Base-by-base conservation (phyloP, 2,329 filamentous ascomycete genomes). In the Pyricularia sp. region DNA sequence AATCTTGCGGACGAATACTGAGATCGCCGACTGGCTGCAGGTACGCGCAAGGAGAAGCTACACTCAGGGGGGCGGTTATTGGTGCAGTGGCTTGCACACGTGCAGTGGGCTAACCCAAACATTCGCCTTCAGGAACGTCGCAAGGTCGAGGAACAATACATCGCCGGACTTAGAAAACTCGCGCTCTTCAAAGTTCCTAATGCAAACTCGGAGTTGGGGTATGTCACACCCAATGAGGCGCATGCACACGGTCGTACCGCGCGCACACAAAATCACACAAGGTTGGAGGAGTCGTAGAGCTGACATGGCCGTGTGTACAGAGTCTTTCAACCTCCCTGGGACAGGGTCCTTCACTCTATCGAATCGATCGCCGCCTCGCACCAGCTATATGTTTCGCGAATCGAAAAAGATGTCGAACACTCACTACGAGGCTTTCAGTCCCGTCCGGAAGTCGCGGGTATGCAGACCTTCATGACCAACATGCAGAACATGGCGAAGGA, bases 1-100 rank as follows among this genome's bases (percentile, higher is more conserved):
- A 76, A 93, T 97, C 74, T 85, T 84, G 71, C 91, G 88, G 75
- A 79, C 96, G 78, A 97, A 99, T 77, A 78, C 81, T 70, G 91
- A 97, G 74, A 91, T 99, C 72, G 93, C 93, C 75, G 93, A 97
- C 78, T 99, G 93, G 91, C 84, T 99, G 68, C 89, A 93, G 88
- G 93, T 96, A 86, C 24, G 55, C 24, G 10, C 13, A 59, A 30
- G 28, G 24, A 28, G 24, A 59, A 19, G 26, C 9, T 13, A 16
- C 55, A 28, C 24, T 7, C n/a, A 26, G 53, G 55, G 12, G 26
- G 26, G 26, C 26, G 26, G 26, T 4, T 12, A 12, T 6, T 63
- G 65, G 62, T 61, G 62, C 26, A 13, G 30, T 59, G 33, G 12
- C 53, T 55, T 8, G 16, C 49, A 19, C 19, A 49, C 3, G 22